Base-by-base conservation (phyloP, 441 rosid species). In the Macaranga tanarius region DNA sequence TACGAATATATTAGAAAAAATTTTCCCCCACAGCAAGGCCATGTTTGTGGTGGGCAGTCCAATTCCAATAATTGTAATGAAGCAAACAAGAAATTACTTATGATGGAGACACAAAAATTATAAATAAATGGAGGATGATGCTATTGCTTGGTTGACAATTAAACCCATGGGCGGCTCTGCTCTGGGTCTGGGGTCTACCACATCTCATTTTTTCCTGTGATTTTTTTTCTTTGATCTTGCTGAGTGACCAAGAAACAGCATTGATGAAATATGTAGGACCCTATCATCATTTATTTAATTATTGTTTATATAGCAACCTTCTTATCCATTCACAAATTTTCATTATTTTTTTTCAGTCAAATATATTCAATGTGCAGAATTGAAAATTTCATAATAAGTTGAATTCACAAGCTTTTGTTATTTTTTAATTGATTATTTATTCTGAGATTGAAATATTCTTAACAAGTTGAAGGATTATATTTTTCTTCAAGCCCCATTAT, bases 161-260 rank as follows among this genome's bases (percentile, higher is more conserved):
- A 17, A 34, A 25, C 62, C 55, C 65, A 34, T 65, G 80, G 83
- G 79, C 75, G 80, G 79, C 74, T 25, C 2, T 2, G n/a, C n/a
- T n/a, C n/a, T 22, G 31, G 10, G 10, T 31, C 38, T 31, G 20
- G 26, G n/a, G 25, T 5, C 5, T n/a, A 10, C 5, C 59, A 28
- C 19, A 48, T 10, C 44, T 23, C 62, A 7, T 17, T 4, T 22
- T 44, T 65, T 12, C 17, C 22, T 0, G 4, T 28, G 72, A 66
- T 40, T 66, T 72, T 77, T 17, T 22, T 31, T 22, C 45, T 42
- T 42, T 7, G 45, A 42, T 42, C 7, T n/a, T 20, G 62, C 61
- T 7, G 42, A 26, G 34, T 9, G 72, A 69, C 76, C 64, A 48
- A 66, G 65, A 34, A 20, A 47, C 12, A 10, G 50, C 15, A 0